These are phyloP conservation scores for Kwoniella europaea DNA, from an alignment of 768 basidiomycete genomes.

Conservation along the genomic window DNA sequence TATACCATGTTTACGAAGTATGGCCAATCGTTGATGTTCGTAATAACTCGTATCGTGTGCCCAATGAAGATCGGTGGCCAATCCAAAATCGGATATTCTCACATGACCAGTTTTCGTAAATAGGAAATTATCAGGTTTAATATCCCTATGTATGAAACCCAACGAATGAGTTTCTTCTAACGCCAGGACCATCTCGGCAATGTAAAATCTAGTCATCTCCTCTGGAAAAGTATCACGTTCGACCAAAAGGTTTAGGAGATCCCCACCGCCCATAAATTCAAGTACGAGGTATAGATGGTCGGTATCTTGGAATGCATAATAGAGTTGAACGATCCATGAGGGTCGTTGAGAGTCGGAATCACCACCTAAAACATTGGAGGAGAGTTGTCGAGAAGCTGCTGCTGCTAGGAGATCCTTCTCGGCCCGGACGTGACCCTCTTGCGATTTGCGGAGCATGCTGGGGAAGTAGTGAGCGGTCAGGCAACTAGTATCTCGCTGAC, in stretches of 20 bases:
- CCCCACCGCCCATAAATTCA: constrained; percentile 95
- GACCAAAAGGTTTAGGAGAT: constrained; percentile 92
- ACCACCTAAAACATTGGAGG: constrained; percentile 11
- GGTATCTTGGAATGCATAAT: constrained; percentile 77
- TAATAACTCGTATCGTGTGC: constrained; percentile 96
- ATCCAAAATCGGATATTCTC: constrained; percentile 91
- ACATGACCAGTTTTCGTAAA: constrained; percentile 94
- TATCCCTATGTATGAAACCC: constrained; percentile 97
- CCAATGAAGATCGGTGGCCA: constrained; percentile 90
- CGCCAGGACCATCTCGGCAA: constrained; percentile 96
- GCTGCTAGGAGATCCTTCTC: constrained; percentile 93
- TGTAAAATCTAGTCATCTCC: constrained; percentile 73
- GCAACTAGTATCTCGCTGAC: background rate
- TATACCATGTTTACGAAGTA: constrained; percentile 90
- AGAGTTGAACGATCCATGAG: constrained; percentile 91
- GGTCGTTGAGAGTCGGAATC: constrained; percentile 64
- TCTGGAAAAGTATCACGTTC: constrained; percentile 65
- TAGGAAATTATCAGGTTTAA: constrained; percentile 96
- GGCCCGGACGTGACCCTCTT: constrained; percentile 95
- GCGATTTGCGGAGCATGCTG: constrained; percentile 93
- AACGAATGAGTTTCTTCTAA: constrained; percentile 90
- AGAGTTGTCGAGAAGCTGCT: constrained; percentile 64
- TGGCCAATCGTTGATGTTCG: constrained; percentile 85
- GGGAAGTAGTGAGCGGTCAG: background rate
- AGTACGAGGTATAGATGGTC: constrained; percentile 94